Evolutionary conservation across 805 yeast genomes (phyloP), one percentile per base, ranked within the genome.

Genomic region (Yamadazyma laniorum): DNA sequence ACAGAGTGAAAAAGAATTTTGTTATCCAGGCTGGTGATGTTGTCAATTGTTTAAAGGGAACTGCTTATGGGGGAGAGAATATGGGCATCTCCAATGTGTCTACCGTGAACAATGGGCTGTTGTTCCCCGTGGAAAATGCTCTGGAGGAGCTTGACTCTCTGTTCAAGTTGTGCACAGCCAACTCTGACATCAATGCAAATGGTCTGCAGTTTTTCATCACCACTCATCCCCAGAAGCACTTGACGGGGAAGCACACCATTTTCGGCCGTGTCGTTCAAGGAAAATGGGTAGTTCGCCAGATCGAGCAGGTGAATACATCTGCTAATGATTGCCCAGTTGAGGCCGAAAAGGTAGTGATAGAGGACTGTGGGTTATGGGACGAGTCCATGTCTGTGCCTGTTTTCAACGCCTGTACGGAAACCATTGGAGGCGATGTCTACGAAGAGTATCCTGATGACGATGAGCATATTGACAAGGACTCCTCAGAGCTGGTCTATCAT

Each of bases 391-490:
- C 56, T 0, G 55, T 80, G 2, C 91, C 91, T 0, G 67, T 81
- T 2, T 75, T 51, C 49, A 79, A 80, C 49, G 85, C 89, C 0
- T 74, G 83, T 33, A 77, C 77, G 48, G 76, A 75, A 42, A 52
- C 62, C 0, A 65, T 79, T 6, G 88, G 83, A 1, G 87, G 86
- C 6, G 95, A 85, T 50, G 55, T 75, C 0, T 85, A 72, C 50
- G 93, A 85, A 58, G 93, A 85, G 56, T 77, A 70, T 48, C 95
- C 93, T 0, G 89, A 80, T 43, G 95, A 85, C 56, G 87, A 84
- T 48, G 49, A 33, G 15, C 58, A 70, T 40, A 76, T 82, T 34
- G 80, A 75, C 40, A 74, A 74, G 31, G 80, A 83, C 14, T 76
- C 81, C 35, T 67, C 79, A 6, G 70, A 65, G 35, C 63, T 67